Evolutionary conservation across 2,329 filamentous ascomycete genomes (phyloP), one percentile per base, ranked within the genome.

Genomic region (Acephala macrosclerotiorum): DNA sequence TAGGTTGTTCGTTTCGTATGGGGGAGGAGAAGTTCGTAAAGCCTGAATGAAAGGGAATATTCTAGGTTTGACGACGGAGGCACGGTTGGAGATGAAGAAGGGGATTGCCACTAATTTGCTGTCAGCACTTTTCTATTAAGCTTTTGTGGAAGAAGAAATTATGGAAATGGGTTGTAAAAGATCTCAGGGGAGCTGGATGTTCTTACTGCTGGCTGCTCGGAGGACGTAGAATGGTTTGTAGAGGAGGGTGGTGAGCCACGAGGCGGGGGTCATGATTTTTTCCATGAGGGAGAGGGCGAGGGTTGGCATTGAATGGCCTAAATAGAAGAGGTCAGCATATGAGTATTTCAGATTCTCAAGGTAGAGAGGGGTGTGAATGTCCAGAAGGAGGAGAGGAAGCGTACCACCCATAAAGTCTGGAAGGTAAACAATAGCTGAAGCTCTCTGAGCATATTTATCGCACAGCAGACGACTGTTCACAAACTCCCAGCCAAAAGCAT

Each of bases 371-470:
- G 22, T 8, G 14, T 26, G 6, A n/a, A 53, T 14, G 25, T 29
- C 9, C 3, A 25, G 14, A 16, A 29, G 2, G 35, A 61, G n/a
- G 51, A 55, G 29, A 26, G 29, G 55, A 22, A 9, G 66, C 66
- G 14, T 58, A 80, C 82, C 83, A 66, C 79, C 76, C 80, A 85
- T 83, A 68, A 86, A 84, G 66, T 86, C 84, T 0, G 84, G 84
- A 33, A 84, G 68, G 68, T 83, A 83, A 26, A 85, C 82, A 6
- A 76, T 73, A 68, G 79, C 82, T 3, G 74, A 75, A 0, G 81
- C 80, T 58, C 78, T 78, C 62, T 79, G 75, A 16, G 84, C 83
- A 72, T 84, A 85, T 33, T 74, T 71, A 69, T 86, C 83, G 2
- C 82, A 82, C 9, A 86, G 71, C 3, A 84, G 73, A 16, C 82